Evolutionary conservation across 345 rosid genomes (phyloP).

Genomic region (Hibiscus syriacus): DNA sequence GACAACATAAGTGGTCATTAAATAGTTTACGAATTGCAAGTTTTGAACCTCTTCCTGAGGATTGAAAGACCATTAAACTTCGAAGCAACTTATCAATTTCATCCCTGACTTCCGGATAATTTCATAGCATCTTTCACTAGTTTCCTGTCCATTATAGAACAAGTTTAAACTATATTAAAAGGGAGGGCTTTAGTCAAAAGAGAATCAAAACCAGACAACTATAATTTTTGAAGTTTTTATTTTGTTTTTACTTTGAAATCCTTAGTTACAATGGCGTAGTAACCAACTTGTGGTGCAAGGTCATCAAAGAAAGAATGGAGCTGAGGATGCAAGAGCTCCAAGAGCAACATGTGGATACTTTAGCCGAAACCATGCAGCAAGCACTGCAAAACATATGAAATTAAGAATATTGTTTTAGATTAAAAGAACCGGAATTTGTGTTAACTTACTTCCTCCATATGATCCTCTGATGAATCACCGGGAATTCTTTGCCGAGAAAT

Average conservation of each 20-base stretch:
- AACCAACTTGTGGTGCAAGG: conserved; percentile 37
- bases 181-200: neutral
- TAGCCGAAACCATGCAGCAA: conserved; percentile 64
- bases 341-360: conserved; percentile 58
- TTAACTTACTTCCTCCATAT: conserved; percentile 37
- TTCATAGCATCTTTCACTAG: conserved; percentile 49
- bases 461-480: conserved; percentile 37
- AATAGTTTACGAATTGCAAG: conserved; percentile 46
- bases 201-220: neutral
- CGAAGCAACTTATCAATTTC: conserved; percentile 48
- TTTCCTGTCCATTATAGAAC: conserved; percentile 28
- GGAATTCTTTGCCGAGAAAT: conserved; percentile 19
- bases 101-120: conserved; percentile 41
- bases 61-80: conserved; percentile 34
- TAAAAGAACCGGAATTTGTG: neutral
- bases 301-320: conserved; percentile 56
- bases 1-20: neutral
- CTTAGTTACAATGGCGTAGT: conserved; percentile 39
- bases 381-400: conserved; percentile 30
- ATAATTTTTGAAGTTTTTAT: neutral
- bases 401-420: neutral
- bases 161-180: neutral
- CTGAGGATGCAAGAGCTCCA: conserved; percentile 67
- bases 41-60: conserved; percentile 53
- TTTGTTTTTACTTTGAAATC: conserved; percentile 41